A percentile compares a stretch with the other conserved stretches of the same genome.
These are phyloP conservation scores for Vinca major DNA, from an alignment of 305 asterid genomes.

Conservation along the genomic window DNA sequence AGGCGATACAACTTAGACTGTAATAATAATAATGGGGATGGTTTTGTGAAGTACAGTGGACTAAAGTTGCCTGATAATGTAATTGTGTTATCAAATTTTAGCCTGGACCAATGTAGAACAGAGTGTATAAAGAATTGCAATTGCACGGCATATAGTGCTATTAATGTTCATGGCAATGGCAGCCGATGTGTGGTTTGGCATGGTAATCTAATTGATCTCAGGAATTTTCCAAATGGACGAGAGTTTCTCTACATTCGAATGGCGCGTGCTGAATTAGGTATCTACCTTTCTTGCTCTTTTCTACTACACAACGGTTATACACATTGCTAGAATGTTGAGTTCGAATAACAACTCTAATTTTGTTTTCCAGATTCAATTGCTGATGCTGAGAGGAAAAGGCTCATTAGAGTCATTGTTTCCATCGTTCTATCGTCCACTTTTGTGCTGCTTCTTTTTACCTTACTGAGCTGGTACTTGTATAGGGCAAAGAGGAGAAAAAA, in stretches of 20 bases:
- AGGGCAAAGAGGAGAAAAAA: slow-evolving; percentile 2
- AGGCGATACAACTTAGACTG: slow-evolving; percentile 28
- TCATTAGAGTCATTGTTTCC: background rate
- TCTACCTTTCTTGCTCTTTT: slow-evolving; percentile 1
- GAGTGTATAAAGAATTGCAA: slow-evolving; percentile 55
- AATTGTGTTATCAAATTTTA: slow-evolving; percentile 17
- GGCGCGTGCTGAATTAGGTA: slow-evolving; percentile 27
- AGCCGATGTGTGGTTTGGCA: slow-evolving; percentile 55
- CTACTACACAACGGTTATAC: slow-evolving; percentile 18
- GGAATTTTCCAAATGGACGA: slow-evolving; percentile 26
- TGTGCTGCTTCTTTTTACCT: slow-evolving; percentile 3
- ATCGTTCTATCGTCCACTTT: background rate
- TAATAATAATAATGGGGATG: slow-evolving; percentile 20
- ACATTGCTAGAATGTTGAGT: too few species aligned
- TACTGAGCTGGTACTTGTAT: background rate
- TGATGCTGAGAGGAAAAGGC: slow-evolving; percentile 2
- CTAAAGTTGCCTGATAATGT: slow-evolving; percentile 42
- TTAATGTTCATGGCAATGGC: slow-evolving; percentile 47
- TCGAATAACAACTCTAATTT: too few species aligned
- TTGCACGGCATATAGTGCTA: slow-evolving; percentile 48
- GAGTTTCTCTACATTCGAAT: slow-evolving; percentile 30
- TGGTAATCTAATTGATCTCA: slow-evolving; percentile 40
- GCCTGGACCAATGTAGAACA: slow-evolving; percentile 22
- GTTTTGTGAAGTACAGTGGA: slow-evolving; percentile 28
- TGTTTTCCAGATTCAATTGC: slow-evolving; percentile 10